Conservation (phyloP, 805 yeast species). For the Candida pseudofarinosa region DNA sequence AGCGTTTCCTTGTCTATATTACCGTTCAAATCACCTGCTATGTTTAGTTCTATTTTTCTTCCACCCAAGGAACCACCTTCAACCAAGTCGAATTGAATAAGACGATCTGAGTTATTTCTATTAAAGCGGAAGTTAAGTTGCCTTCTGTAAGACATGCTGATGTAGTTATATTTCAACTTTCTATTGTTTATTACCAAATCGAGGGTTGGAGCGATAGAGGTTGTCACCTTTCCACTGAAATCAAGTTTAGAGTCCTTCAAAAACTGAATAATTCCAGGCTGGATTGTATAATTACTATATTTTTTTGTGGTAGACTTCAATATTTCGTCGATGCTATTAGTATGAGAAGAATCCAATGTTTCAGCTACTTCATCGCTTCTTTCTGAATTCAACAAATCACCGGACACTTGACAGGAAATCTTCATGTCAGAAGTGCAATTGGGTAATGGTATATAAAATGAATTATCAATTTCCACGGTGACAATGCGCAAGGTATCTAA, state of each 20-base stretch:
- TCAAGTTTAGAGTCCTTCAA: slow-evolving; percentile 33
- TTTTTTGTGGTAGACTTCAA: slow-evolving; percentile 18
- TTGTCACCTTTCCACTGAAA: slow-evolving; percentile 33
- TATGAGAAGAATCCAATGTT: neutral
- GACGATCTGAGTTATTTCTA: slow-evolving; percentile 14
- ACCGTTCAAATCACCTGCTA: slow-evolving; percentile 36
- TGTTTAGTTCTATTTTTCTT: slow-evolving; percentile 43
- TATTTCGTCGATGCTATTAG: slow-evolving; percentile 6
- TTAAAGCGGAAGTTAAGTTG: slow-evolving; percentile 41
- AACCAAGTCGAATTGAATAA: slow-evolving; percentile 40
- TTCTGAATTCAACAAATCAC: slow-evolving; percentile 23
- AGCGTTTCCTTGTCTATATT: slow-evolving; percentile 18
- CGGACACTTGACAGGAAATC: slow-evolving; percentile 36
- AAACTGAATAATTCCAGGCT: slow-evolving; percentile 42
- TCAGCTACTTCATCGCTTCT: slow-evolving; percentile 3
- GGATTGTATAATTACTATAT: slow-evolving; percentile 27
- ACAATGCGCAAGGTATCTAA: slow-evolving; percentile 38
- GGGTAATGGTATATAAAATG: slow-evolving; percentile 42
- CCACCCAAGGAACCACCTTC: slow-evolving; percentile 64
- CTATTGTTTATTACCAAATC: slow-evolving; percentile 35
- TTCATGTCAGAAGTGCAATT: slow-evolving; percentile 39
- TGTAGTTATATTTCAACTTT: slow-evolving; percentile 41
- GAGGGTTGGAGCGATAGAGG: slow-evolving; percentile 36
- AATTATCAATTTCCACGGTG: slow-evolving; percentile 44
- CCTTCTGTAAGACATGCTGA: slow-evolving; percentile 40